Evolutionary conservation across 805 yeast species (phyloP), one percentile per base, ranked within the genome.

Genomic region (Isabelozyma pseudorhagii): DNA sequence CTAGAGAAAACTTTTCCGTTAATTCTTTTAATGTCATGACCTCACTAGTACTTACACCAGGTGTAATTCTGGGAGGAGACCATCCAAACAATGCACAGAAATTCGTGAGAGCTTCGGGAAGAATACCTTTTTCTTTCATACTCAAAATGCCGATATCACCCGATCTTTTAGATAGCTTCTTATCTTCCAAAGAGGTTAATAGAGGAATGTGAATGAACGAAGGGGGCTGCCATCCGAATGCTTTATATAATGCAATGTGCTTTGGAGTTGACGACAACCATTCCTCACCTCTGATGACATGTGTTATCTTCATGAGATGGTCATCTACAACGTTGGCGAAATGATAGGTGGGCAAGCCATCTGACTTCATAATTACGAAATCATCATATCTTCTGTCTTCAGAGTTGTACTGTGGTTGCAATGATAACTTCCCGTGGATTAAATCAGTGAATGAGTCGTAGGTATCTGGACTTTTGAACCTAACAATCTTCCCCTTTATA

Each of bases 201-300:
- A 94, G 70, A 0, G 99, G 99, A 45, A 94, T 87, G 63, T 94
- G 99, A n/a, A 87, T 77, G 63, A 82, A 94, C 15, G 75, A 60
- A 0, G 99, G 99, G 0, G 87, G 82, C 0, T 60, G 54, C 97
- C 97, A 93, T 0, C 88, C 89, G 62, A 93, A 85, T 0, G 97
- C 96, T 14, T 78, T 58, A 63, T 94, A 96, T 46, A 94, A 65
- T 0, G 97, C 93, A 43, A 91, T 77, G 61, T 94, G 99, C 59
- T 92, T 93, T 2, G 97, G 97, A 0, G 99, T 94, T 0, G 98
- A 89, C 1, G 96, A 87, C 9, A 94, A 71, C 99, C 99, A 94
- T 66, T 94, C 99, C 62, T 94, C 99, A 34, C 99, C 99, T 56
- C 99, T 77, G 5, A 94, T 83, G 8, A 94, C 99, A 67, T 94